Conservation (phyloP, 176 grass and related monocot genomes). For the Musa beccarii region DNA sequence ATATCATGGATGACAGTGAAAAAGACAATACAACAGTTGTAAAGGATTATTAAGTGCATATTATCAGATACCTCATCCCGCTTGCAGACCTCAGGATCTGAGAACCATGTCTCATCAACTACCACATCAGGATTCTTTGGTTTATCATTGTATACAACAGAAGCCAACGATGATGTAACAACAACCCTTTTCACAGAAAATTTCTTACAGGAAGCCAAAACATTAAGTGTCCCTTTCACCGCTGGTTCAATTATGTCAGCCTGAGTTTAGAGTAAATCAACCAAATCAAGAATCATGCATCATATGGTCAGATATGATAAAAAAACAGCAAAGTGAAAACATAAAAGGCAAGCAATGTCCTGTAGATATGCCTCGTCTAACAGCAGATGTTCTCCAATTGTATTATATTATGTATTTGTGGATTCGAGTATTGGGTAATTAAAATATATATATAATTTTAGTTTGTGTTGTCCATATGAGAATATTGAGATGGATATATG, state of each 20-base stretch:
- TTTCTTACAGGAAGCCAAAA: constrained; percentile 26
- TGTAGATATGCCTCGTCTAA: not conserved
- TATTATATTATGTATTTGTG: not conserved
- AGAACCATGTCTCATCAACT: constrained; percentile 34
- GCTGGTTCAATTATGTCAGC: constrained; percentile 31
- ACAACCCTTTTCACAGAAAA: constrained; percentile 31
- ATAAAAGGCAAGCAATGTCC: not conserved
- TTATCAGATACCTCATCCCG: constrained; percentile 11
- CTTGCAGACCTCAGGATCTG: constrained; percentile 20
- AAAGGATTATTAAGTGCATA: not conserved
- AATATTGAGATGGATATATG: too few relatives aligned
- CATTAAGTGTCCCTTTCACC: constrained; percentile 37
- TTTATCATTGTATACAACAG: constrained; percentile 13
- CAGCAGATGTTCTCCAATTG: not conserved
- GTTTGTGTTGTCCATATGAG: too few relatives aligned
- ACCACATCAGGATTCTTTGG: constrained; percentile 23
- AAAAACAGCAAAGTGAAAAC: not conserved
- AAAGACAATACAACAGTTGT: not conserved
- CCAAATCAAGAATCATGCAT: not conserved
- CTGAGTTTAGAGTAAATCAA: not conserved
- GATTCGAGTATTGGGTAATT: too few relatives aligned
- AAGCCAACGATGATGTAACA: constrained; percentile 33
- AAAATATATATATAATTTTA: too few relatives aligned
- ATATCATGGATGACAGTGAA: not conserved
- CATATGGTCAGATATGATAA: not conserved